Conservation (phyloP, 129 eudicot species). For the Escallonia herrerae region DNA sequence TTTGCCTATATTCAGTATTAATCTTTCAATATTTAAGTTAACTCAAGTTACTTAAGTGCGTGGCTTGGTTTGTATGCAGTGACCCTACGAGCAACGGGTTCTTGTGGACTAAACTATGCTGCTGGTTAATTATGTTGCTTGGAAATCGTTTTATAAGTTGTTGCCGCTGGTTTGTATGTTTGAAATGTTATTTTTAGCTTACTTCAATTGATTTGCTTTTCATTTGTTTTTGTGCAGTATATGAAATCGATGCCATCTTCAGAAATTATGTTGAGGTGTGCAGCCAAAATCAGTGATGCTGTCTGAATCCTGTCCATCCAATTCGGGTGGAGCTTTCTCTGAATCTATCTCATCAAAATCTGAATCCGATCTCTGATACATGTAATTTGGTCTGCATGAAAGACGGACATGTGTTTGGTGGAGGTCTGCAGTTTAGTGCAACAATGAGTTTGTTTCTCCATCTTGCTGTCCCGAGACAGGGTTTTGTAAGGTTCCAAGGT, state of each 20-base stretch:
- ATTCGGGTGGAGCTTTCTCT: conserved; percentile 12
- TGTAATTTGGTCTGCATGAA: background rate
- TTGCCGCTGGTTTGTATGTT: background rate
- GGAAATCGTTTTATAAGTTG: background rate
- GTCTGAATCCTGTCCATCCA: conserved; percentile 17
- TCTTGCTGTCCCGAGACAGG: too few relatives aligned
- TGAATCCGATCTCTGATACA: conserved; percentile 15
- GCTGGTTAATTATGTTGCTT: too few relatives aligned
- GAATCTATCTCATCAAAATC: conserved; percentile 20
- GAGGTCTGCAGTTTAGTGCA: background rate
- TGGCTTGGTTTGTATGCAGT: too few relatives aligned
- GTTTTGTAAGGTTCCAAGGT: background rate
- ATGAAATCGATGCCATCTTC: conserved; percentile 34
- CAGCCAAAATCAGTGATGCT: conserved; percentile 21
- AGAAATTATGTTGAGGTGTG: conserved; percentile 19
- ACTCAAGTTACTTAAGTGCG: too few relatives aligned
- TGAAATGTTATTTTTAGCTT: background rate
- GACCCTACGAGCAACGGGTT: too few relatives aligned
- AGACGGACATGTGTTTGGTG: background rate
- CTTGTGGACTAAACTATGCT: too few relatives aligned
- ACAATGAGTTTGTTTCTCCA: background rate
- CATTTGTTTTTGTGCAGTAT: conserved; percentile 23
- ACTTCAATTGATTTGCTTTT: background rate
- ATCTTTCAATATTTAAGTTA: too few relatives aligned
- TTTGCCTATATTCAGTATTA: too few relatives aligned